A percentile compares a stretch with the other conserved stretches of the same genome.
phyloP scores from a whole-genome alignment of 1,284 basidiomycete genomes.

The Cystobasidium pallidum region DNA sequence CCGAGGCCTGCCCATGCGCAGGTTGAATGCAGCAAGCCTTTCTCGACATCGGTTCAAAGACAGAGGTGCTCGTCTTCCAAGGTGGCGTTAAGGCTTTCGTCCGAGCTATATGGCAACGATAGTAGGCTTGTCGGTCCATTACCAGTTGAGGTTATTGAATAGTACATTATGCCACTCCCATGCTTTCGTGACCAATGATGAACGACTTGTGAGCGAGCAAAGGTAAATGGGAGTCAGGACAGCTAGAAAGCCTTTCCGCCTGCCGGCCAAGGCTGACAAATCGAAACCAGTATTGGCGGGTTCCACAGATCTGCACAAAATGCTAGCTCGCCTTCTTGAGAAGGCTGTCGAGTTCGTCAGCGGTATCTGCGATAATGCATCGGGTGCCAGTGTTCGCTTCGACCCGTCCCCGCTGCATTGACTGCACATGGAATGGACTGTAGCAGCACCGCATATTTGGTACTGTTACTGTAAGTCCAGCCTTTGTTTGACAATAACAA shows the following conservation, averaged over 20 bases:
- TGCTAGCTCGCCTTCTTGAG: conserved; percentile 4
- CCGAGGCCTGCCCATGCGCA: conserved; percentile 13
- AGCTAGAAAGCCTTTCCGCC: no score
- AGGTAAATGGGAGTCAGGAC: no score
- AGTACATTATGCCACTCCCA: conserved; percentile 56
- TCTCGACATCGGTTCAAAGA: background rate
- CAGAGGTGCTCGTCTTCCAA: conserved; percentile 13
- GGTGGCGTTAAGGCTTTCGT: conserved; percentile 29
- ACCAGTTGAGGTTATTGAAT: conserved; percentile 72
- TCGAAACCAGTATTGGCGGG: no score
- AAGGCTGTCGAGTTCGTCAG: background rate
- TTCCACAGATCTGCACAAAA: conserved; percentile 1
- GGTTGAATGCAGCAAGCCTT: conserved; percentile 14
- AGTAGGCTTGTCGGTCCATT: conserved; percentile 67
- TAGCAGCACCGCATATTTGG: conserved; percentile 2
- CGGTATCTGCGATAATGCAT: background rate
- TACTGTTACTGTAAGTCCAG: conserved; percentile 3
- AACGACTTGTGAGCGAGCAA: conserved; percentile 29
- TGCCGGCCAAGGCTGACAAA: no score
- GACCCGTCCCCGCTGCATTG: conserved; percentile 5
- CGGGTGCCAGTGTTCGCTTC: conserved; percentile 5
- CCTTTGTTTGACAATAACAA: no score
- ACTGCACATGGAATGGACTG: background rate
- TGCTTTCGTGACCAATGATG: background rate
- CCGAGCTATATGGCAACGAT: conserved; percentile 13